Evolutionary conservation across 179 eudicot species (phyloP).

Genomic region (Gypsophila paniculata): DNA sequence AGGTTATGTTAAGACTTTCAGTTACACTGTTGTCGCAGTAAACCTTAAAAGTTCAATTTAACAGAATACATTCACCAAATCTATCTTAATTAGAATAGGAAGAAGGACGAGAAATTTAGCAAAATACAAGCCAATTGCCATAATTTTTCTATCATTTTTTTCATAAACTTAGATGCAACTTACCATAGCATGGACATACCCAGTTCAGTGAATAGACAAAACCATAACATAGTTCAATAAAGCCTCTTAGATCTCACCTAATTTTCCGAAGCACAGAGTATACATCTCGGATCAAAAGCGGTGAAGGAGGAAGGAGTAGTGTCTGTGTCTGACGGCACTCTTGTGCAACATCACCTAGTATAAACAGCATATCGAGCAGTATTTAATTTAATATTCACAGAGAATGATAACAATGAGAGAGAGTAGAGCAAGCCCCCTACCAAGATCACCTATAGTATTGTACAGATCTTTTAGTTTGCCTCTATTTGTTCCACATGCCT

Average conservation of each 20-base stretch:
- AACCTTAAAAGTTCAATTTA: not conserved
- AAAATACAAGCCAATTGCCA: slow-evolving; percentile 1
- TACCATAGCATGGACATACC: not conserved
- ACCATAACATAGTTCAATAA: slow-evolving; percentile 7
- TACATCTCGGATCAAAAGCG: slow-evolving; percentile 76
- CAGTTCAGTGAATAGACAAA: slow-evolving; percentile 6
- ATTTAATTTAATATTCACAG: not conserved
- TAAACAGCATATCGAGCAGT: not conserved
- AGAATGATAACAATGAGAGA: slow-evolving; percentile 11
- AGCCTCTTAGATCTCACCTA: slow-evolving; percentile 46
- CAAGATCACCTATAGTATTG: slow-evolving; percentile 87
- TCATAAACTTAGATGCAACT: not conserved
- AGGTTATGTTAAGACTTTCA: not conserved
- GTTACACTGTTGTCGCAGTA: not conserved
- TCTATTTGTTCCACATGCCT: slow-evolving; percentile 85
- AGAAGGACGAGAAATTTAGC: not conserved
- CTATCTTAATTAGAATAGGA: not conserved
- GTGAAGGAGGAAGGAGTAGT: slow-evolving; percentile 71
- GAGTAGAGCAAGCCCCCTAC: slow-evolving; percentile 37
- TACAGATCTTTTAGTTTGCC: slow-evolving; percentile 70
- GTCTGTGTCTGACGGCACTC: slow-evolving; percentile 89
- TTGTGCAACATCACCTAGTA: slow-evolving; percentile 91
- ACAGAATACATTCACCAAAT: not conserved
- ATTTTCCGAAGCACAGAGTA: slow-evolving; percentile 66
- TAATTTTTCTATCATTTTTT: not conserved